Conservation (phyloP, 2,329 filamentous ascomycete genomes). For the Colletotrichum brevisporum region DNA sequence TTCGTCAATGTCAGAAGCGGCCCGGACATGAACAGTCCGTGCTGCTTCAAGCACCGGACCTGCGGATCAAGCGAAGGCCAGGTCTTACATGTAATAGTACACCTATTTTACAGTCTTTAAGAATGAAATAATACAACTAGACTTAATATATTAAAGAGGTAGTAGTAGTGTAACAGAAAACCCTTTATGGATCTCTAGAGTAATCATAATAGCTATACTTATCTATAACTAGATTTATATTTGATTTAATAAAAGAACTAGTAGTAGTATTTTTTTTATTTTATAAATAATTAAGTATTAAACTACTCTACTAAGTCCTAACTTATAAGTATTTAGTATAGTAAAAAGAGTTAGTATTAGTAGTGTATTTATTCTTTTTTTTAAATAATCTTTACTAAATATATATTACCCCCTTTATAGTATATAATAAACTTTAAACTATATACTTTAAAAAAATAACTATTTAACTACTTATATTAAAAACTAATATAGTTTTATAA, state of each 20-base stretch:
- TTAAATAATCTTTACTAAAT: no score
- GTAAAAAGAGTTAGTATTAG: neutral
- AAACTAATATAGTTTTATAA: no score
- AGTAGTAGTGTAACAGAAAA: no score
- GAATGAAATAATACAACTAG: neutral
- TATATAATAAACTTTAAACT: no score
- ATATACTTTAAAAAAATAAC: no score
- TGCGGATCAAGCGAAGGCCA: constrained; percentile 17
- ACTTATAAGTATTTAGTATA: neutral
- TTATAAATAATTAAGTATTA: neutral
- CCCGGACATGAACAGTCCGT: constrained; percentile 27
- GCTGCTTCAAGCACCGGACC: constrained; percentile 23
- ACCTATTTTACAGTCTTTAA: no score
- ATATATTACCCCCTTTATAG: no score
- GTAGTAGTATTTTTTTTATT: neutral
- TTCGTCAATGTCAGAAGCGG: constrained; percentile 27
- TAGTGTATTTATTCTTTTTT: neutral
- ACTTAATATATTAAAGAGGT: no score
- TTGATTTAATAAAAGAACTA: no score
- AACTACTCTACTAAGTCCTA: neutral
- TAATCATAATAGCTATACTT: neutral
- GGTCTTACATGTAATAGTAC: constrained; percentile 1
- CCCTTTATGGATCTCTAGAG: neutral
- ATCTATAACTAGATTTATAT: neutral
- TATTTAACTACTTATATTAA: no score